Conservation (phyloP, 345 rosid genomes). For the Melaleuca quinquenervia region DNA sequence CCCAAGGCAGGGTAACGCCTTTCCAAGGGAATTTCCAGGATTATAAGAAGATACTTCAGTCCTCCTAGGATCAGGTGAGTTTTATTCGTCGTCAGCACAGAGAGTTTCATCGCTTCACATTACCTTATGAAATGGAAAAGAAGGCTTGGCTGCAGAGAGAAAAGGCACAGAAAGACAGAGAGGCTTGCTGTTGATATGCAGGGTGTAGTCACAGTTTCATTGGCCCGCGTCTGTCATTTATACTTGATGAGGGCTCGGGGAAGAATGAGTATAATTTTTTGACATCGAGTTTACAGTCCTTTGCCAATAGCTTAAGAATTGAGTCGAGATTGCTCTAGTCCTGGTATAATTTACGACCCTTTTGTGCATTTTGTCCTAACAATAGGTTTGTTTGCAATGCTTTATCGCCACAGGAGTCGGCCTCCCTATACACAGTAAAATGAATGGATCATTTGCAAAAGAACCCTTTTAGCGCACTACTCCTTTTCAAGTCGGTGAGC, state of each 20-base stretch:
- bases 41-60: slow-evolving; percentile 81
- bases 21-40: slow-evolving; percentile 84
- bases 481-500: background rate
- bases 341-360: background rate
- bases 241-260: background rate
- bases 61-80: slow-evolving; percentile 16
- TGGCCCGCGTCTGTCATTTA: background rate
- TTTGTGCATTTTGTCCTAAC: background rate
- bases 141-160: background rate
- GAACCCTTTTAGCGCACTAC: background rate
- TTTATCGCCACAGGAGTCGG: background rate
- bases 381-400: background rate
- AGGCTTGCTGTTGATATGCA: background rate
- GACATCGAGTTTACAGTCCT: background rate
- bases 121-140: background rate
- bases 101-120: background rate
- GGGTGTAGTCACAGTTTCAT: background rate
- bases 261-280: background rate
- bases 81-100: background rate
- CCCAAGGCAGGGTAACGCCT: slow-evolving; percentile 65
- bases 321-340: background rate
- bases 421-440: background rate
- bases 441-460: background rate
- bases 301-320: background rate
- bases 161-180: background rate